phyloP scores from a whole-genome alignment of 1,284 basidiomycete genomes.

The Coniferiporia weirii region DNA sequence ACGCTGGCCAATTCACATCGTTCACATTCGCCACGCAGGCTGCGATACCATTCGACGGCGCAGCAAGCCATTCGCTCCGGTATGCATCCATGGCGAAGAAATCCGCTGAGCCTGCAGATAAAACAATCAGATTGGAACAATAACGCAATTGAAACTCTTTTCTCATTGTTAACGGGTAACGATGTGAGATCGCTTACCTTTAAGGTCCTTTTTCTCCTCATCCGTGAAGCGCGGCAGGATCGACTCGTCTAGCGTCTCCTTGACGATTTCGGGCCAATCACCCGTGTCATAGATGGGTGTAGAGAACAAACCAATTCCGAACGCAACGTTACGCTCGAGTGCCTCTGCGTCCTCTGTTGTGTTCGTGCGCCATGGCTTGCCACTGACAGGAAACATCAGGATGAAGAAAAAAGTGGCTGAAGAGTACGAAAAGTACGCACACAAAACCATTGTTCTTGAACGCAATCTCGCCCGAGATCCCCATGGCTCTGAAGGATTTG shows the following conservation, averaged over 20 bases:
- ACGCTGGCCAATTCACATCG: slow-evolving; percentile 41
- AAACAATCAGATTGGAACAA: neutral
- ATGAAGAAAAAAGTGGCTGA: neutral
- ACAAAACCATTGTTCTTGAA: slow-evolving; percentile 46
- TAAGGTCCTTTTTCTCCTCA: slow-evolving; percentile 36
- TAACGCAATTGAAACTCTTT: neutral
- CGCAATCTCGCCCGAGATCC: slow-evolving; percentile 41
- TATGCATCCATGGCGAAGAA: slow-evolving; percentile 47
- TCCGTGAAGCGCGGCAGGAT: slow-evolving; percentile 41
- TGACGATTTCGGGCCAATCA: slow-evolving; percentile 44
- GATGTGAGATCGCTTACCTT: slow-evolving; percentile 25
- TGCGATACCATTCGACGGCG: slow-evolving; percentile 36
- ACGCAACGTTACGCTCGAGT: slow-evolving; percentile 41
- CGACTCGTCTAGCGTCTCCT: slow-evolving; percentile 37
- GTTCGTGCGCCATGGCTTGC: slow-evolving; percentile 40
- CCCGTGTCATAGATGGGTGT: slow-evolving; percentile 41
- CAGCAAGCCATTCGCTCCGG: slow-evolving; percentile 34
- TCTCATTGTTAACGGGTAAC: neutral
- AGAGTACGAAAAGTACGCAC: slow-evolving; percentile 24
- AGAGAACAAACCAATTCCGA: slow-evolving; percentile 41
- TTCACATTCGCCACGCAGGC: slow-evolving; percentile 35
- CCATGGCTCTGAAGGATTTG: slow-evolving; percentile 39
- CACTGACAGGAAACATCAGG: slow-evolving; percentile 25
- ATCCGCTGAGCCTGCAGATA: slow-evolving; percentile 36
- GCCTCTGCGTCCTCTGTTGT: slow-evolving; percentile 38